Base-by-base conservation (phyloP, 495 filamentous ascomycete genomes). In the Xylaria grammica region DNA sequence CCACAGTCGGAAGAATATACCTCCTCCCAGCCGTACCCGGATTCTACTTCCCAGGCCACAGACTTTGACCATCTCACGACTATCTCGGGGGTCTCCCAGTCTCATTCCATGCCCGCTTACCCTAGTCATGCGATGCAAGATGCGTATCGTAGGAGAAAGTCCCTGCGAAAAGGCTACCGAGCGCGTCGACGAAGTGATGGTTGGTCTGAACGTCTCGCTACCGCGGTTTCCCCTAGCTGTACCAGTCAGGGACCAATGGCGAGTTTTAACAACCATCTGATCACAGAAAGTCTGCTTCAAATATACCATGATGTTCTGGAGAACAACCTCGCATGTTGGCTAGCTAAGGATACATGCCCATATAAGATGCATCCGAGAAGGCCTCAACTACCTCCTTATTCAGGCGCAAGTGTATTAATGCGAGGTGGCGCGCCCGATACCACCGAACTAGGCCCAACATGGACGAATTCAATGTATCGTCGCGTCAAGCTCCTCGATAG, bases 221-320 rank as follows among this genome's bases (percentile, higher is more conserved):
- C 34, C 40, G 15, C 34, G 5, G 17, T 27, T 17, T 56, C 52
- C 13, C 52, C 52, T 9, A 19, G 8, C 17, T 38, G 0, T 56
- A 38, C 13, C 17, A 40, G 4, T n/a, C 20, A 38, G 15, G 34
- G 34, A 27, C 20, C 22, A 5, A 20, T 49, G 22, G 27, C 29
- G 19, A 24, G 27, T 27, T 58, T 48, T 34, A 67, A 68, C 26
- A 48, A 50, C 45, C 32, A 55, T 42, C 44, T 66, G 29, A 73
- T 81, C 60, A 72, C 77, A 19, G 68, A 68, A 13, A 74, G 71
- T 44, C 48, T 83, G 50, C 69, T 83, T 17, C 72, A 69, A 26
- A 79, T 83, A 27, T 83, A 82, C 56, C 78, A 82, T 46, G 80
- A 83, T 54, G 78, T 75, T 30, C 75, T 83, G 63, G 81, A 83